These are phyloP conservation scores for Neurospora hispaniola DNA, from an alignment of 495 filamentous ascomycete genomes.

Conservation along the genomic window DNA sequence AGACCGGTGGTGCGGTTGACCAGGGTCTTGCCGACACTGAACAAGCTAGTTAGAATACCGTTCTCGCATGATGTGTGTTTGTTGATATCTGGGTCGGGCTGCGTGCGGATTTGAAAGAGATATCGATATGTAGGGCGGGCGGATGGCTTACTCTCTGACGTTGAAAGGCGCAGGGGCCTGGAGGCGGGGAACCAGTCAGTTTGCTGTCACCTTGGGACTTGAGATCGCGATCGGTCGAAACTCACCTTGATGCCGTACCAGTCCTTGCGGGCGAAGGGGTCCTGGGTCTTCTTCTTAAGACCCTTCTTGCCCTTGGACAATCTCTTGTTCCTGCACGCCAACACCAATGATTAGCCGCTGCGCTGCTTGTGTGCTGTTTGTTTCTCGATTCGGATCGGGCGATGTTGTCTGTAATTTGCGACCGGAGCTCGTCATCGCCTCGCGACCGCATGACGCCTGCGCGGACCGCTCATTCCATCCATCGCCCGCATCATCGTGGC, in stretches of 20 bases:
- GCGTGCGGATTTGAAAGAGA: neutral
- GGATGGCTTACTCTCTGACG: slow-evolving; percentile 76
- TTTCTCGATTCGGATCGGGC: slow-evolving; percentile 1
- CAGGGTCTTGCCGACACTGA: slow-evolving; percentile 94
- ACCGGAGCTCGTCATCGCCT: slow-evolving; percentile 1
- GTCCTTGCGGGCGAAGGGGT: slow-evolving; percentile 97
- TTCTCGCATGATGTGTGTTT: slow-evolving; percentile 3
- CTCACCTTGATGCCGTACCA: slow-evolving; percentile 95
- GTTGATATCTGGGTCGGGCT: neutral
- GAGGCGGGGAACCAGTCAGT: slow-evolving; percentile 13
- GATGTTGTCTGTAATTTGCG: slow-evolving; percentile 6
- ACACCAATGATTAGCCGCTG: slow-evolving; percentile 32
- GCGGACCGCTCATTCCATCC: neutral
- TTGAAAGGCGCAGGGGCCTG: slow-evolving; percentile 93
- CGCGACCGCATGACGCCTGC: neutral
- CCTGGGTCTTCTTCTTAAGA: slow-evolving; percentile 97
- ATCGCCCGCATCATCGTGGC: neutral
- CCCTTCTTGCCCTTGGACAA: slow-evolving; percentile 99
- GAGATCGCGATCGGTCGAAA: neutral
- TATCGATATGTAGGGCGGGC: slow-evolving; percentile 6
- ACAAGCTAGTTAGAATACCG: slow-evolving; percentile 23
- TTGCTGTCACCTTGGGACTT: neutral
- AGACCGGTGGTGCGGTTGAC: slow-evolving; percentile 98
- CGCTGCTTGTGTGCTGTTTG: slow-evolving; percentile 7
- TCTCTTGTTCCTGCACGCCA: slow-evolving; percentile 87